Conservation (phyloP, 2,329 filamentous ascomycete species). For the Aspergillus fumigatiaffinis region DNA sequence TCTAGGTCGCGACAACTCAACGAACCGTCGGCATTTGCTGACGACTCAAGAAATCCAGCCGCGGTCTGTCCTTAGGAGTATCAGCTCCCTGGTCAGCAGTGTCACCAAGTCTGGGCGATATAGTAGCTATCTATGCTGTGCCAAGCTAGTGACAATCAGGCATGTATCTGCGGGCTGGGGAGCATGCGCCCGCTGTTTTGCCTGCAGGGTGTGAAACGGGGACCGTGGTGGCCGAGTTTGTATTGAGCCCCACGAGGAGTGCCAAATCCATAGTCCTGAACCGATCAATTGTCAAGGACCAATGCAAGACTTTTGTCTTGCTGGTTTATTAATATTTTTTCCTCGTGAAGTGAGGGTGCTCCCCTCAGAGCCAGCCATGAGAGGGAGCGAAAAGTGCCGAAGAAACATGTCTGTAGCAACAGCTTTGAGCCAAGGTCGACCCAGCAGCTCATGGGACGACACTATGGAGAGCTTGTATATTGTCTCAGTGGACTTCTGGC, state of each 20-base stretch:
- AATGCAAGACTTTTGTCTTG: not conserved
- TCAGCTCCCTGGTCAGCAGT: conserved; percentile 48
- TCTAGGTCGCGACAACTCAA: conserved; percentile 67
- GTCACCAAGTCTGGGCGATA: conserved; percentile 34
- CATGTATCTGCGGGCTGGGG: not conserved
- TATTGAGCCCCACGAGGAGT: not conserved
- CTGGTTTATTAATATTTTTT: not conserved
- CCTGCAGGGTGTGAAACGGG: not conserved
- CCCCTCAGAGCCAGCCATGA: not conserved
- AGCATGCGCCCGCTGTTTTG: not conserved
- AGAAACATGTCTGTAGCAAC: not conserved
- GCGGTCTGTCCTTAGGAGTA: conserved; percentile 53
- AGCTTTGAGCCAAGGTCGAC: not conserved
- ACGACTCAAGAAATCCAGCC: conserved; percentile 43
- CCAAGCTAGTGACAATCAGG: no score
- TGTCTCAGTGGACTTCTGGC: not conserved
- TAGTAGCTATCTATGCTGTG: not conserved
- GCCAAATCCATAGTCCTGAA: not conserved
- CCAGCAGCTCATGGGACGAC: not conserved
- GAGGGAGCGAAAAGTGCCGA: not conserved
- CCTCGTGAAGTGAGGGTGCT: not conserved
- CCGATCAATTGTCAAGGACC: not conserved
- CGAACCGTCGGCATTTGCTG: conserved; percentile 62
- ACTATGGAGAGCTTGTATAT: not conserved
- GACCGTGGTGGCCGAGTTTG: not conserved